Conservation (phyloP, 441 rosid species). For the Syzygium malaccense region DNA sequence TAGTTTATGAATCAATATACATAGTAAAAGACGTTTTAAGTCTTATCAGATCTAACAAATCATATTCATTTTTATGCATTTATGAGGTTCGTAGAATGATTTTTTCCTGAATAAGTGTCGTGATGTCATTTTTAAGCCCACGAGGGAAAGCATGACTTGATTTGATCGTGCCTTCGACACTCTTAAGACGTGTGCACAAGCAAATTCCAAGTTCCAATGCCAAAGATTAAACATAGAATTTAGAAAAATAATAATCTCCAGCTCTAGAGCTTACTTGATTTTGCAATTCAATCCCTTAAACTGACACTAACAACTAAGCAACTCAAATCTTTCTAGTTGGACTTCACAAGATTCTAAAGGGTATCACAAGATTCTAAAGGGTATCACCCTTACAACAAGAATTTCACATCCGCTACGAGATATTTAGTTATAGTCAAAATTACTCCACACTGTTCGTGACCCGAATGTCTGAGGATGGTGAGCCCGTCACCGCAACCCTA, state of each 20-base stretch:
- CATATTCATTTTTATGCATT: background rate
- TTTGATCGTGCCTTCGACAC: background rate
- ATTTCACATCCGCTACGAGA: background rate
- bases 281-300: background rate
- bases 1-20: background rate
- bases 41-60: background rate
- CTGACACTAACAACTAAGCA: background rate
- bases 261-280: no score
- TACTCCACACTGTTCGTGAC: background rate
- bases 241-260: no score
- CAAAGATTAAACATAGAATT: no score
- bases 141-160: background rate
- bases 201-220: no score
- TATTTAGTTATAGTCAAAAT: background rate
- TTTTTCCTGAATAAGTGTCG: background rate
- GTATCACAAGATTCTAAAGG: no score
- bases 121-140: background rate
- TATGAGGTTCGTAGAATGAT: background rate
- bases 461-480: background rate
- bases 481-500: fast-evolving
- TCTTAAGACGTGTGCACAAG: no score
- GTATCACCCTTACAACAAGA: background rate
- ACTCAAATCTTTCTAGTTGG: background rate
- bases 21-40: background rate
- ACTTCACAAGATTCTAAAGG: no score